phyloP scores from a whole-genome alignment of 1,139 yeast species.

The Nakaseomyces bracarensis region DNA sequence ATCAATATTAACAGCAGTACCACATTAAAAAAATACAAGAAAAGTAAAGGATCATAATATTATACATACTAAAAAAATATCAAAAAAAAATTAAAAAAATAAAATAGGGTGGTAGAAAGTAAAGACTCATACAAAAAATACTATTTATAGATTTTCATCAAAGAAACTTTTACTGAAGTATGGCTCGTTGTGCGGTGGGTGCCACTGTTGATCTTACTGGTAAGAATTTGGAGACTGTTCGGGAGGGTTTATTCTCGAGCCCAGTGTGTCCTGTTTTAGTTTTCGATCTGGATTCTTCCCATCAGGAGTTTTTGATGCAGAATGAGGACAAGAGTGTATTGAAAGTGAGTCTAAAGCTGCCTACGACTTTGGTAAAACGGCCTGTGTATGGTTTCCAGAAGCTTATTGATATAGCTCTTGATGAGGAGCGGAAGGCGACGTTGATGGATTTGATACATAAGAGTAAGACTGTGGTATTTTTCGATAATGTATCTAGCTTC shows the following conservation, averaged over 20 bases:
- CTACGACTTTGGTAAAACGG: slow-evolving; percentile 62
- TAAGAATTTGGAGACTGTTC: neutral
- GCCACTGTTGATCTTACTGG: slow-evolving; percentile 7
- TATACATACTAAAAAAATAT: no score
- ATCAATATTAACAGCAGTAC: no score
- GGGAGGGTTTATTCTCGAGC: slow-evolving; percentile 1
- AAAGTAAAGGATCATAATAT: no score
- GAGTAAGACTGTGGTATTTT: slow-evolving; percentile 20
- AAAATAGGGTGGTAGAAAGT: no score
- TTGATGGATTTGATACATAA: slow-evolving; percentile 19
- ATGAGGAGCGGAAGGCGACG: slow-evolving; percentile 31
- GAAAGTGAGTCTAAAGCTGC: slow-evolving; percentile 31
- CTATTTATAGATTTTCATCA: no score
- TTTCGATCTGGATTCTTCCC: neutral
- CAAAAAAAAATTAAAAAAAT: no score
- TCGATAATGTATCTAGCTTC: slow-evolving; percentile 29
- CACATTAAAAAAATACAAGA: no score
- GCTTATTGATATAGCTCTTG: slow-evolving; percentile 28
- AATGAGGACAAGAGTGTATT: slow-evolving; percentile 4
- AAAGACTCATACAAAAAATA: neutral
- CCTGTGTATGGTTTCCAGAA: slow-evolving; percentile 47
- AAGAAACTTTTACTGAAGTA: neutral
- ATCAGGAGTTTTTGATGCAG: slow-evolving; percentile 4
- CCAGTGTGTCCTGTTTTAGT: neutral
- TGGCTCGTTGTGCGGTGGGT: slow-evolving; percentile 7